Evolutionary conservation across 1,284 basidiomycete species (phyloP), one percentile per base, ranked within the genome.

Genomic region (Marasmius tenuissimus): DNA sequence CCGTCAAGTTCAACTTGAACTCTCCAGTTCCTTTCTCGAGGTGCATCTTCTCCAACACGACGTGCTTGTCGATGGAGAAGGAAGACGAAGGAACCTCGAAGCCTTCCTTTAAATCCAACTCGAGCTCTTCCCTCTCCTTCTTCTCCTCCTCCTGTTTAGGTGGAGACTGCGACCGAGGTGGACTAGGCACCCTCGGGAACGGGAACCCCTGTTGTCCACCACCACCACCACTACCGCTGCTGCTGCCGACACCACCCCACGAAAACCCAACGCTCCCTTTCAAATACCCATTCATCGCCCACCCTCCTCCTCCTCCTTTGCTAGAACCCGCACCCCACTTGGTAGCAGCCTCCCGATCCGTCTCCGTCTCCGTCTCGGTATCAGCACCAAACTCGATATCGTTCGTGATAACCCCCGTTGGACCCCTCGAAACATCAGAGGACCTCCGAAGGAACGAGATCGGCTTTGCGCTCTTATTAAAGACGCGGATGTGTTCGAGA

Each of bases 401-500:
- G n/a, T 35, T 35, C 18, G 16, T 18, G 9, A 51, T 51, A 27
- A 22, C 9, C 34, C 50, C 50, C n/a, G 27, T 54, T 12, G 52
- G 52, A 1, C 52, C 52, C n/a, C 52, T 34, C 2, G 52, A 54
- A 1, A 35, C 52, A 37, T 47, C 34, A 5, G 40, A 47, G 27
- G 57, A 58, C 2, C 40, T 35, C 6, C 62, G 55, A 6, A 71
- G 70, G 8, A 85, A 67, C 0, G 75, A 73, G 5, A 80, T 79
- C 0, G 96, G 96, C 63, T 89, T 88, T 45, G 94, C 95, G 48
- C 89, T 85, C 57, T 91, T 84, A 61, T 87, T 86, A 80, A 94
- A 98, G 35, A 97, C 74, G 64, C 91, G 86, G 68, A 98, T 87
- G n/a, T 85, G 86, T 64, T 93, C 92, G 51, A 98, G 83, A 42